phyloP scores from a whole-genome alignment of 1,139 yeast genomes.

The Candida sp. region DNA sequence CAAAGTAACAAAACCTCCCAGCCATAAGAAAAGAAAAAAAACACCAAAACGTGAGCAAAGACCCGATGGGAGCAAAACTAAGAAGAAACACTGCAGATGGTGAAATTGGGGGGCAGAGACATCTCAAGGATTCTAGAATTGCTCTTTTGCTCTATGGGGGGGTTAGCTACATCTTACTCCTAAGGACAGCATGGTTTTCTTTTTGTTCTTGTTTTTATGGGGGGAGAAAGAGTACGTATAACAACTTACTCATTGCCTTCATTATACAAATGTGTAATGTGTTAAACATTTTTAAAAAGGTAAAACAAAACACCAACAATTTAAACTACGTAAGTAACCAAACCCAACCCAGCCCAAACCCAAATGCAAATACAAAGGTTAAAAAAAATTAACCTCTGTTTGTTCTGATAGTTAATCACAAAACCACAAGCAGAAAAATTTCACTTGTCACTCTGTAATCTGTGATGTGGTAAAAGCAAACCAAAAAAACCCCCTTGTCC shows the following conservation, averaged over 20 bases:
- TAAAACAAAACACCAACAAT: not conserved
- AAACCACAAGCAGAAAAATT: too few relatives aligned
- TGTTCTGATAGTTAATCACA: not conserved
- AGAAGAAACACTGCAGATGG: not conserved
- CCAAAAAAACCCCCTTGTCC: not conserved
- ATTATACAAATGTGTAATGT: slow-evolving; percentile 1
- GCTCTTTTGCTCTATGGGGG: too few relatives aligned
- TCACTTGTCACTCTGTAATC: too few relatives aligned
- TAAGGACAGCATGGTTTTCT: too few relatives aligned
- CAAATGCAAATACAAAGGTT: not conserved
- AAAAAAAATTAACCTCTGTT: not conserved
- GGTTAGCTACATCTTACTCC: too few relatives aligned
- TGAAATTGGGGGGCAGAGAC: too few relatives aligned
- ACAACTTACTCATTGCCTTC: too few relatives aligned
- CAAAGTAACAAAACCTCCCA: not conserved
- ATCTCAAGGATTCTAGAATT: too few relatives aligned
- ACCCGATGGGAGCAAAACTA: not conserved
- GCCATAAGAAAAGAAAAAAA: not conserved
- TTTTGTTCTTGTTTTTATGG: too few relatives aligned
- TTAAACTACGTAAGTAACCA: not conserved
- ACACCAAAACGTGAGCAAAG: not conserved
- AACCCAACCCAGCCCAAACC: not conserved
- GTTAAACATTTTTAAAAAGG: not conserved
- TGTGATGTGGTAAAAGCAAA: not conserved
- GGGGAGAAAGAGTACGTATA: too few relatives aligned